Evolutionary conservation across 805 yeast genomes (phyloP).

Genomic region (Yamadazyma insecticola): DNA sequence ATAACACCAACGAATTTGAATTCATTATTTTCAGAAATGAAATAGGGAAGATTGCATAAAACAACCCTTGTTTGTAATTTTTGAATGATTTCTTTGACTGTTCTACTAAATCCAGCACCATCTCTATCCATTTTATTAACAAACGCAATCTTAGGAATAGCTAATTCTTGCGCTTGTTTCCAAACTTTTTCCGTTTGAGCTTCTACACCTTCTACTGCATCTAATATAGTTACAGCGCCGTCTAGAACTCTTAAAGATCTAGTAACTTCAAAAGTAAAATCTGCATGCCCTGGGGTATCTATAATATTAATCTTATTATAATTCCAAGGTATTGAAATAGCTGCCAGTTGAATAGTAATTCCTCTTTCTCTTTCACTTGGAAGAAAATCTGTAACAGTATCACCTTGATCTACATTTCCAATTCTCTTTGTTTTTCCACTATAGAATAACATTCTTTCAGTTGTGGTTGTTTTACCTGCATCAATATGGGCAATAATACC

Average conservation of each 20-base stretch:
- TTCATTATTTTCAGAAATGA: conserved; percentile 30
- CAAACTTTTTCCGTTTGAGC: conserved; percentile 98
- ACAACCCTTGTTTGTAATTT: conserved; percentile 73
- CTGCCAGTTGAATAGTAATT: conserved; percentile 94
- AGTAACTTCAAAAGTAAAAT: conserved; percentile 91
- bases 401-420: conserved; percentile 95
- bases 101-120: conserved; percentile 91
- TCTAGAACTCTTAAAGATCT: conserved; percentile 87
- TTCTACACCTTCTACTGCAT: conserved; percentile 97
- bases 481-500: conserved; percentile 99
- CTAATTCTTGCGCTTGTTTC: conserved; percentile 69
- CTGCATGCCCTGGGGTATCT: conserved; percentile 98
- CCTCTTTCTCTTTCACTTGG: conserved; percentile 91
- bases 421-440: conserved; percentile 75
- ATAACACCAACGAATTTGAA: conserved; percentile 60
- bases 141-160: conserved; percentile 73
- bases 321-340: conserved; percentile 87
- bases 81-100: conserved; percentile 77
- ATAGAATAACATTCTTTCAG: conserved; percentile 91
- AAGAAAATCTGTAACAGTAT: conserved; percentile 89
- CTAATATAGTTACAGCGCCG: conserved; percentile 89
- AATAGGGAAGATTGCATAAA: conserved; percentile 74
- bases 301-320: conserved; percentile 74
- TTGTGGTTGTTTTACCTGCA: conserved; percentile 98
- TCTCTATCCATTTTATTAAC: conserved; percentile 95